These are phyloP conservation scores for Xylaria scruposa DNA, from an alignment of 495 filamentous ascomycete species.

Conservation along the genomic window DNA sequence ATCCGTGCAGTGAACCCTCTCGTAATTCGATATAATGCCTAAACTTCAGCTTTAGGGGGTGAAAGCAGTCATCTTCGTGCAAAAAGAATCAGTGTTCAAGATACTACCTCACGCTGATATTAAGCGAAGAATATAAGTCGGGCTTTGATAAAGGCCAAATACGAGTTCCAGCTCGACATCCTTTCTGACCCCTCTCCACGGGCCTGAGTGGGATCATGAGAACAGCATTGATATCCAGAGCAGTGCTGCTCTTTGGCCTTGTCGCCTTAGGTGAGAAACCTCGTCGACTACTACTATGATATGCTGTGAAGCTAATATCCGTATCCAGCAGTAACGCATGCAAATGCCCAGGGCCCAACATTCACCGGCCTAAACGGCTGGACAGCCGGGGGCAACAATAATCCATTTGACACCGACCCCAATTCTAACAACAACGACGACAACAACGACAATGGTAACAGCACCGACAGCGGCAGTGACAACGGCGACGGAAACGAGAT, in stretches of 20 bases:
- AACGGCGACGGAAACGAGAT: not conserved
- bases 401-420: constrained; percentile 16
- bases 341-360: not conserved
- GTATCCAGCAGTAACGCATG: not conserved
- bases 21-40: not conserved
- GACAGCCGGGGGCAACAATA: not conserved
- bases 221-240: not conserved
- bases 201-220: constrained; percentile 1
- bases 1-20: not conserved
- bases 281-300: not conserved
- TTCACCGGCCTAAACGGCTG: not conserved
- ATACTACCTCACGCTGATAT: not conserved
- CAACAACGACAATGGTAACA: not conserved
- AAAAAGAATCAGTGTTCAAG: not conserved
- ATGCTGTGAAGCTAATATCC: not conserved
- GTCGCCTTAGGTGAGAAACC: constrained; percentile 13
- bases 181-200: not conserved
- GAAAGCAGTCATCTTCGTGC: not conserved
- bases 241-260: constrained; percentile 17
- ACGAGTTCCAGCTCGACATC: not conserved
- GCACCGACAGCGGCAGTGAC: not conserved
- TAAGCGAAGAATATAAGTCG: not conserved
- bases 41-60: not conserved
- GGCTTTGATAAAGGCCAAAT: not conserved
- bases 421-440: constrained; percentile 16